Evolutionary conservation across 2,329 filamentous ascomycete species (phyloP).

Genomic region (Aspergillus calidoustus): DNA sequence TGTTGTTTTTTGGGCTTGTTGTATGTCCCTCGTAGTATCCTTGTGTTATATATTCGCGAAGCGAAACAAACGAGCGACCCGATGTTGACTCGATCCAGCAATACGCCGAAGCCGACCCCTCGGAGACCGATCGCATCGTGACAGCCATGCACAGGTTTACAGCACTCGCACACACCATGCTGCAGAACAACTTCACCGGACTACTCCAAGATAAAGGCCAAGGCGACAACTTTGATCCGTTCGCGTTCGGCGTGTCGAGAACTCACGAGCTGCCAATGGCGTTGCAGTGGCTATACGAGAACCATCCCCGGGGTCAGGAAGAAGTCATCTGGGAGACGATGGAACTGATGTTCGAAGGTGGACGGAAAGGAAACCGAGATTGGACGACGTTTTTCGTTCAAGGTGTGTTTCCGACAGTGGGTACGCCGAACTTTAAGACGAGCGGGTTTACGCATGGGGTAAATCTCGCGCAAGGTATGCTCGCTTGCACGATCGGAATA

Average conservation of each 20-base stretch:
- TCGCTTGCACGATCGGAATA: no score
- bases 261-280: slow-evolving; percentile 52
- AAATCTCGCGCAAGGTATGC: slow-evolving; percentile 50
- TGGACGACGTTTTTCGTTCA: slow-evolving; percentile 49
- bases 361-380: slow-evolving; percentile 19
- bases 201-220: slow-evolving; percentile 47
- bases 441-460: slow-evolving; percentile 50
- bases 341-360: slow-evolving; percentile 47
- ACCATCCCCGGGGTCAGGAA: slow-evolving; percentile 44
- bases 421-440: slow-evolving; percentile 39
- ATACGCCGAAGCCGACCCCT: slow-evolving; percentile 53
- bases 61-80: no score
- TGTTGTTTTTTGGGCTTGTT: slow-evolving; percentile 54
- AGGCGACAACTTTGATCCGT: slow-evolving; percentile 48
- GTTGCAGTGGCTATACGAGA: slow-evolving; percentile 56
- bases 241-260: slow-evolving; percentile 44
- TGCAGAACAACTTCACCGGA: slow-evolving; percentile 58
- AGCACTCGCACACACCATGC: slow-evolving; percentile 58
- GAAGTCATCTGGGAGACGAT: slow-evolving; percentile 49
- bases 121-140: slow-evolving; percentile 49
- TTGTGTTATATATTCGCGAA: no score
- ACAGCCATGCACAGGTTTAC: slow-evolving; percentile 57
- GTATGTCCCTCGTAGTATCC: neutral
- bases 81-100: slow-evolving; percentile 30
- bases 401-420: slow-evolving; percentile 41